A percentile compares a stretch with the other conserved stretches of the same genome.
phyloP scores from a whole-genome alignment of 176 grass and related monocot species.

The Lolium multiflorum region DNA sequence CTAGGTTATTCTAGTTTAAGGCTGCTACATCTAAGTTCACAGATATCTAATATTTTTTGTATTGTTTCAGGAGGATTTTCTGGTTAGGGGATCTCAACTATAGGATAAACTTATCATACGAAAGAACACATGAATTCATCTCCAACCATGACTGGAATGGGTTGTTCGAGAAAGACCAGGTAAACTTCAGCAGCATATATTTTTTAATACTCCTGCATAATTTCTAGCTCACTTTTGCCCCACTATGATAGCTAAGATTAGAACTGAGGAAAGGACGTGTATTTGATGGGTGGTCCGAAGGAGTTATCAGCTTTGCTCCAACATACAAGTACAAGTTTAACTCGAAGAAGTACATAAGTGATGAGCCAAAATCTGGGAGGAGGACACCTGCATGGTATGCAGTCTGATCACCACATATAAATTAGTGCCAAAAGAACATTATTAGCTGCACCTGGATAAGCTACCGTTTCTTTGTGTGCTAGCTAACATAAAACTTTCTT shows the following conservation, averaged over 20 bases:
- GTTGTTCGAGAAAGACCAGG: constrained; percentile 90
- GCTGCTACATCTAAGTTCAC: background rate
- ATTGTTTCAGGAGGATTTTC: constrained; percentile 84
- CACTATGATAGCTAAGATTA: constrained; percentile 59
- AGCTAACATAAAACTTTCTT: background rate
- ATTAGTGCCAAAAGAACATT: background rate
- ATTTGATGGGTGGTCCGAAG: constrained; percentile 92
- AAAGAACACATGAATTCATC: constrained; percentile 77
- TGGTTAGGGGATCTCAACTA: constrained; percentile 99
- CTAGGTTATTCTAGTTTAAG: constrained; percentile 19
- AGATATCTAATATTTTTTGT: constrained; percentile 20
- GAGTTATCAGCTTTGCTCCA: constrained; percentile 73
- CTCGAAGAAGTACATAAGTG: constrained; percentile 80
- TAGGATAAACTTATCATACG: constrained; percentile 82
- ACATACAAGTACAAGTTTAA: constrained; percentile 92
- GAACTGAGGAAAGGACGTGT: constrained; percentile 67
- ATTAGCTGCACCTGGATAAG: constrained; percentile 9
- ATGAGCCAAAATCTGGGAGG: constrained; percentile 81
- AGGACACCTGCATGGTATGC: constrained; percentile 93
- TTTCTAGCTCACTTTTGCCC: constrained; percentile 16
- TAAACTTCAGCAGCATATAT: constrained; percentile 38
- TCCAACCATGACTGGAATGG: constrained; percentile 67
- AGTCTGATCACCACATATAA: background rate
- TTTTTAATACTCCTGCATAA: background rate
- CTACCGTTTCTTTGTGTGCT: background rate